phyloP scores from a whole-genome alignment of 2,329 filamentous ascomycete species.

The Aspergillus novoparasiticus region DNA sequence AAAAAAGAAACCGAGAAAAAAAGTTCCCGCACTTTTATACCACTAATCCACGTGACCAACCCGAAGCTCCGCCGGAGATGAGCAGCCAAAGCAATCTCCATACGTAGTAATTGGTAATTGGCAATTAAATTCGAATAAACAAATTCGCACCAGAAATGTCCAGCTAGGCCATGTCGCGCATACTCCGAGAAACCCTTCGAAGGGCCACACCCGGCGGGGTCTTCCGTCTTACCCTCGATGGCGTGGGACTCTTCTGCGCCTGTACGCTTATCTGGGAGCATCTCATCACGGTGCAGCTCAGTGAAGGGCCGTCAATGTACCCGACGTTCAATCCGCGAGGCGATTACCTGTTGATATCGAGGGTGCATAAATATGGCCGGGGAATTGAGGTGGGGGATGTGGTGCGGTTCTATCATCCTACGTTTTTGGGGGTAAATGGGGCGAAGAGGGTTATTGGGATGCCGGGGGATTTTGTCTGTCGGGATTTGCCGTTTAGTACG shows the following conservation, averaged over 20 bases:
- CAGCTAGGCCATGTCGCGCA: conserved; percentile 27
- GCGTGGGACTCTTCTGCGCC: conserved; percentile 39
- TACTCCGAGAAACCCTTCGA: conserved; percentile 32
- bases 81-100: not conserved
- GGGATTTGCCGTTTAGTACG: conserved; percentile 41
- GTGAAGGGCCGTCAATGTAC: conserved; percentile 81
- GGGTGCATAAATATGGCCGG: conserved; percentile 69
- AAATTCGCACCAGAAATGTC: conserved; percentile 10
- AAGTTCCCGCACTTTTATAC: conserved; percentile 21
- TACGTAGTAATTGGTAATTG: not conserved
- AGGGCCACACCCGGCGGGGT: conserved; percentile 24
- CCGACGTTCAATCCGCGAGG: conserved; percentile 73
- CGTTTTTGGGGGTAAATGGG: conserved; percentile 61
- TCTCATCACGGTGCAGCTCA: conserved; percentile 61
- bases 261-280: conserved; percentile 55
- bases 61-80: conserved; percentile 14
- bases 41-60: conserved; percentile 15
- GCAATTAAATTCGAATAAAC: not conserved
- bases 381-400: conserved; percentile 77
- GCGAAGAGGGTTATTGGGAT: conserved; percentile 80
- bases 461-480: conserved; percentile 61
- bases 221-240: conserved; percentile 34
- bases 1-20: not conserved
- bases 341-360: conserved; percentile 70
- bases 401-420: conserved; percentile 75